Conservation (phyloP, 257 asterid species). For the Misopates orontium region DNA sequence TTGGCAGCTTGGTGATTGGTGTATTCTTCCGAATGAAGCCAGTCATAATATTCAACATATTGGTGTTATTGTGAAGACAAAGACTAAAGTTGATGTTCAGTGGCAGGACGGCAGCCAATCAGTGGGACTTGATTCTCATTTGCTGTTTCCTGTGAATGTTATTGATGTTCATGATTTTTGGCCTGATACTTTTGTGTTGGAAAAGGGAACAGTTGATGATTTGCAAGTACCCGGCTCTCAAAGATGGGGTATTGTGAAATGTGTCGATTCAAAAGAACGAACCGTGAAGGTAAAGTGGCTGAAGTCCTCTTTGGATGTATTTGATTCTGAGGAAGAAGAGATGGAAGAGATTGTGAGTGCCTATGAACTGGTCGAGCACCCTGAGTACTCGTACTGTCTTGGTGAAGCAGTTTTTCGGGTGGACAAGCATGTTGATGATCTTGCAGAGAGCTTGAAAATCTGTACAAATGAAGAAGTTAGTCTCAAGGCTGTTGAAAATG, state of each 20-base stretch:
- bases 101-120: slow-evolving; percentile 94
- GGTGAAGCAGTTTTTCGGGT: slow-evolving; percentile 68
- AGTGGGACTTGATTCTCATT: slow-evolving; percentile 54
- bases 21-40: slow-evolving; percentile 45
- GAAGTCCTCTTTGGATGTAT: slow-evolving; percentile 31
- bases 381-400: slow-evolving; percentile 56
- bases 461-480: slow-evolving; percentile 26
- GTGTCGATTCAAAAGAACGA: slow-evolving; percentile 79
- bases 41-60: slow-evolving; percentile 40
- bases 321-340: slow-evolving; percentile 36
- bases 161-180: slow-evolving; percentile 83
- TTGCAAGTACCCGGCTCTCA: slow-evolving; percentile 33
- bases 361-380: slow-evolving; percentile 87
- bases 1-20: slow-evolving; percentile 99
- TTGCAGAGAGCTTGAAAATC: slow-evolving; percentile 23
- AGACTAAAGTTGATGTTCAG: slow-evolving; percentile 66
- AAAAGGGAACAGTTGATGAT: slow-evolving; percentile 60
- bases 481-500: slow-evolving; percentile 26
- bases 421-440: slow-evolving; percentile 23
- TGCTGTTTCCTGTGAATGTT: slow-evolving; percentile 58
- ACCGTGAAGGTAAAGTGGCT: slow-evolving; percentile 80
- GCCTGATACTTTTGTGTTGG: slow-evolving; percentile 76
- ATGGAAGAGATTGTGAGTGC: slow-evolving; percentile 82
- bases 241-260: slow-evolving; percentile 71
- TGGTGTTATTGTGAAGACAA: slow-evolving; percentile 66